Evolutionary conservation across 768 basidiomycete genomes (phyloP).

Genomic region (Hygrophoropsis aurantiaca): DNA sequence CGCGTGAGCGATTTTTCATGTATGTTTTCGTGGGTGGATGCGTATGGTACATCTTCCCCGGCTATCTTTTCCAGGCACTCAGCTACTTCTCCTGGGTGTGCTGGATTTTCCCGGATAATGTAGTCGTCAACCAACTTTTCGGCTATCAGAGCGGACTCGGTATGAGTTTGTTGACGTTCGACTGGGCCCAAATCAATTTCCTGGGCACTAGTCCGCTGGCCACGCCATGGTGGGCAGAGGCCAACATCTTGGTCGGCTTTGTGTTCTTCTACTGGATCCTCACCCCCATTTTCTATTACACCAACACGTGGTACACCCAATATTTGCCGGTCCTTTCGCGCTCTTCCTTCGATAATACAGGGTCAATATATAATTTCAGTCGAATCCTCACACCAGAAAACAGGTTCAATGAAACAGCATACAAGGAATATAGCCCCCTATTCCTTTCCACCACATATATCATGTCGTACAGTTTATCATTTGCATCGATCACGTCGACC

Average conservation of each 20-base stretch:
- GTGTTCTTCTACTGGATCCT: constrained; percentile 73
- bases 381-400: constrained; percentile 25
- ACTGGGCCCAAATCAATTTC: constrained; percentile 68
- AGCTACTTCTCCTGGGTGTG: constrained; percentile 60
- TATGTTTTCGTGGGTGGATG: constrained; percentile 35
- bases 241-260: constrained; percentile 64
- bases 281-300: constrained; percentile 65
- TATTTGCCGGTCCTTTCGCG: constrained; percentile 45
- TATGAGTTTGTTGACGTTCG: constrained; percentile 78
- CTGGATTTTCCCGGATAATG: constrained; percentile 72
- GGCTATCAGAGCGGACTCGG: constrained; percentile 56
- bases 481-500: constrained; percentile 32
- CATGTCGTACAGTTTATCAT: constrained; percentile 42
- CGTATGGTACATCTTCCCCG: constrained; percentile 62
- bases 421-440: constrained; percentile 25
- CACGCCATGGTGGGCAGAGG: constrained; percentile 83
- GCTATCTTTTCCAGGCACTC: constrained; percentile 69
- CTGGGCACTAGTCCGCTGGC: constrained; percentile 53
- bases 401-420: constrained; percentile 18
- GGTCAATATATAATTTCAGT: constrained; percentile 32
- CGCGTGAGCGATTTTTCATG: constrained; percentile 54
- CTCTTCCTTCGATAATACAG: constrained; percentile 37
- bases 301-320: constrained; percentile 59
- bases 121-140: constrained; percentile 73
- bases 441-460: constrained; percentile 43